Base-by-base conservation (phyloP, 2,329 filamentous ascomycete species). In the Orbilia ellipsospora region DNA sequence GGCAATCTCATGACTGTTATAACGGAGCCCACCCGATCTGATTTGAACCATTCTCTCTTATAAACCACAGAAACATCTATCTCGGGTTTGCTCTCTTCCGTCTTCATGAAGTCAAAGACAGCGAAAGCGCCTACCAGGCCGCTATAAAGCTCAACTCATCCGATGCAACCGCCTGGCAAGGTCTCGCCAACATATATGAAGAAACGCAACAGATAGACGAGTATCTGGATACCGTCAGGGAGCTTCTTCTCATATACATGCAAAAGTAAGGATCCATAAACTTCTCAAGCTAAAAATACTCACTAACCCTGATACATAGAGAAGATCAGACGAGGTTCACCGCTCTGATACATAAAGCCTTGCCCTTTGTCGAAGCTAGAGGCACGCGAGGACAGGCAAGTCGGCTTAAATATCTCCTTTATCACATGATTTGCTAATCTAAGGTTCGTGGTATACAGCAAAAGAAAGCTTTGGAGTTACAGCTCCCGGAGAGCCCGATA, bases 131-230 rank as follows among this genome's bases (percentile, higher is more conserved):
- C 0, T 98, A 98, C 82, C 85, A 87, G 48, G 85, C 87, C 36
- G 95, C 94, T 40, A 77, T 80, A 4, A 85, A 86, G 18, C 84
- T 92, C 76, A 94, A 92, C 78, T 88, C 90, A 0, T 85, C 88
- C 16, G 93, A 97, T 78, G 85, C 88, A n/a, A 91, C 94, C 80
- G 92, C 92, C 78, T 98, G 92, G 93, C 92, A 97, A 81, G 95
- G 95, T 0, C 85, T 99, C 54, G 87, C 95, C 82, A 92, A 90
- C 80, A 83, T 98, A 31, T 97, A 93, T 81, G 92, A 97, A 83
- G 90, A 89, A 79, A 91, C 93, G 80, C 86, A 87, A 65, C 92
- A 90, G 79, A 84, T 98, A 13, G 86, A 88, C 65, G 87, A 90
- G 57, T 97, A 97, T 80, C 90, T 91, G 56, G 84, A 88, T 54